Evolutionary conservation across 2,329 filamentous ascomycete species (phyloP).

Genomic region (Fusarium torulosum): DNA sequence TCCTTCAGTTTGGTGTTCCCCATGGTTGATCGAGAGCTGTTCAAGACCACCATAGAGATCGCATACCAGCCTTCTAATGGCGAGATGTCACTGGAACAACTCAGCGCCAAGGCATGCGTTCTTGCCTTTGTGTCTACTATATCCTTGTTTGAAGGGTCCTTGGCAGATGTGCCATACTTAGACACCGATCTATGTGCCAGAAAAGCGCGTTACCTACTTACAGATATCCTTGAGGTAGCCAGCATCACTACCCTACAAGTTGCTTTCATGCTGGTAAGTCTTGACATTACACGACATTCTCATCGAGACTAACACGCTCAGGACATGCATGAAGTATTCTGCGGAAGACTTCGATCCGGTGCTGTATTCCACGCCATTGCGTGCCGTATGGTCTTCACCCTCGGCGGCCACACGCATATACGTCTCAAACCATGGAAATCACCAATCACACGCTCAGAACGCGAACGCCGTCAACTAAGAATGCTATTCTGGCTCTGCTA

Average conservation of each 20-base stretch:
- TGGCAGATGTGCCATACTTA: slow-evolving; percentile 39
- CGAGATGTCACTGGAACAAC: slow-evolving; percentile 41
- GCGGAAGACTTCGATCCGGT: slow-evolving; percentile 61
- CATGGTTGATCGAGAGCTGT: slow-evolving; percentile 60
- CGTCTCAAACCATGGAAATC: slow-evolving; percentile 20
- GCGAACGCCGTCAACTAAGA: slow-evolving; percentile 53
- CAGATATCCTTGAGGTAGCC: slow-evolving; percentile 58
- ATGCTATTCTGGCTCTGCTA: slow-evolving; percentile 68
- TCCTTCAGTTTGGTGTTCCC: slow-evolving; percentile 62
- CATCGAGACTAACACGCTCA: slow-evolving; percentile 51
- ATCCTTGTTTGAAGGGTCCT: slow-evolving; percentile 36
- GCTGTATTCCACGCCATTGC: slow-evolving; percentile 60
- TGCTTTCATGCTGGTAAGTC: slow-evolving; percentile 61
- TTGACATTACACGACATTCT: accelerated
- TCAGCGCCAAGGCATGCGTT: slow-evolving; percentile 60
- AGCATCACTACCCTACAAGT: slow-evolving; percentile 61
- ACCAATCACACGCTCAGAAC: slow-evolving; percentile 40
- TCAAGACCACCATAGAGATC: slow-evolving; percentile 57
- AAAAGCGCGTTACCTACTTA: slow-evolving; percentile 58
- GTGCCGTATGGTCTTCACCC: slow-evolving; percentile 62
- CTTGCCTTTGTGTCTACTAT: slow-evolving; percentile 61
- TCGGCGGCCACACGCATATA: slow-evolving; percentile 59
- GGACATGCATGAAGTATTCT: slow-evolving; percentile 55
- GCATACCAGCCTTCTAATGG: slow-evolving; percentile 56
- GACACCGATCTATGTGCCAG: slow-evolving; percentile 57